These are phyloP conservation scores for Isabelozyma heimii DNA, from an alignment of 805 yeast species.

Conservation along the genomic window DNA sequence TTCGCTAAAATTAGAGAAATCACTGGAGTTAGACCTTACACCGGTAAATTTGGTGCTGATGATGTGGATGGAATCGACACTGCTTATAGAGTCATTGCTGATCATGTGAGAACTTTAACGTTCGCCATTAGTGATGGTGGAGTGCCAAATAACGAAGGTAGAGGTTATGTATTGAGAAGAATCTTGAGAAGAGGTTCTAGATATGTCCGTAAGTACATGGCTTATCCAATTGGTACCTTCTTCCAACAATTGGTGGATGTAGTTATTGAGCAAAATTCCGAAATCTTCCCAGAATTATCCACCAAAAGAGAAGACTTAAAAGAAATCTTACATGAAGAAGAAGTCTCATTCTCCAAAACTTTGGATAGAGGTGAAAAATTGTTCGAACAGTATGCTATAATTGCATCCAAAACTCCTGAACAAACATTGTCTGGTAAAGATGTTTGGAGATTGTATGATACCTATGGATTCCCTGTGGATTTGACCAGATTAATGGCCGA, in stretches of 20 bases:
- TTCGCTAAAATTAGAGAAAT: constrained; percentile 85
- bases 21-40: constrained; percentile 87
- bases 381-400: constrained; percentile 87
- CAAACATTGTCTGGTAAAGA: constrained; percentile 86
- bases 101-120: constrained; percentile 95
- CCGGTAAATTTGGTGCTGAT: constrained; percentile 90
- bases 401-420: constrained; percentile 71
- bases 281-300: constrained; percentile 87
- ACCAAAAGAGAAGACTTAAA: constrained; percentile 70
- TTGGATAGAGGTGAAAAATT: constrained; percentile 96
- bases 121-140: constrained; percentile 98
- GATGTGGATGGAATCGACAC: constrained; percentile 95
- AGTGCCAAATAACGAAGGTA: constrained; percentile 98
- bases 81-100: constrained; percentile 97
- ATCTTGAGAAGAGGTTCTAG: constrained; percentile 97
- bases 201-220: constrained; percentile 93
- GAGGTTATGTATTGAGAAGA: constrained; percentile 97
- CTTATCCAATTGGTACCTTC: constrained; percentile 91
- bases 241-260: constrained; percentile 92
- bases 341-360: constrained; percentile 90
- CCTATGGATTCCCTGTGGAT: constrained; percentile 99
- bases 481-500: constrained; percentile 98
- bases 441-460: constrained; percentile 97
- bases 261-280: constrained; percentile 80
- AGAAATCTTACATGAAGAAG: constrained; percentile 95